Conservation (phyloP, 2,329 filamentous ascomycete species). For the Aspergillus proliferans region DNA sequence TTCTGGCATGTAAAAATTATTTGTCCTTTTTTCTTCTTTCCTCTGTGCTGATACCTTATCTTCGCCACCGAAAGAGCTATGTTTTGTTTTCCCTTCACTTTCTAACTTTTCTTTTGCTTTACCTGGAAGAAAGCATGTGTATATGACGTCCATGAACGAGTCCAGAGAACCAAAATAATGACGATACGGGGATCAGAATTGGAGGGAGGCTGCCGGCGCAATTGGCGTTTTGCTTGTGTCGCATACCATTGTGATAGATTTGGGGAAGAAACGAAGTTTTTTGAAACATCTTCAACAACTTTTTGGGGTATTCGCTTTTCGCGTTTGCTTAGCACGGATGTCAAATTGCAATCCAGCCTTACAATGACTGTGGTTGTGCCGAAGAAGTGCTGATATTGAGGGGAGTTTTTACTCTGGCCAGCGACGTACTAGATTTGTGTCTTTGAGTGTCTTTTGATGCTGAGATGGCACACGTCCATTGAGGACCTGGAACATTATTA, state of each 20-base stretch:
- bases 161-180: conserved; percentile 5
- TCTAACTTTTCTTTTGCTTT: not conserved
- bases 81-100: conserved; percentile 1
- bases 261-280: not conserved
- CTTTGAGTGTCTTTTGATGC: conserved; percentile 19
- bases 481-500: conserved; percentile 36
- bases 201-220: conserved; percentile 20
- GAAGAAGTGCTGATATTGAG: conserved; percentile 91
- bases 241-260: not conserved
- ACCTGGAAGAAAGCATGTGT: conserved; percentile 1
- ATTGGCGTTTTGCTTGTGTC: conserved; percentile 13
- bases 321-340: conserved; percentile 71
- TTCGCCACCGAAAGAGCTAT: not conserved
- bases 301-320: no score
- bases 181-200: conserved; percentile 7
- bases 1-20: not conserved
- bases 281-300: not conserved
- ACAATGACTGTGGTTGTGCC: conserved; percentile 89
- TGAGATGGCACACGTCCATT: conserved; percentile 40
- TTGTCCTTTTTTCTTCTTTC: conserved; percentile 2
- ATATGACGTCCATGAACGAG: conserved; percentile 4
- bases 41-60: conserved; percentile 10
- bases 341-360: conserved; percentile 95
- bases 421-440: conserved; percentile 42
- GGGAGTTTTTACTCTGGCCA: conserved; percentile 20